Base-by-base conservation (phyloP, 331 rosid species). In the Saraca asoca region DNA sequence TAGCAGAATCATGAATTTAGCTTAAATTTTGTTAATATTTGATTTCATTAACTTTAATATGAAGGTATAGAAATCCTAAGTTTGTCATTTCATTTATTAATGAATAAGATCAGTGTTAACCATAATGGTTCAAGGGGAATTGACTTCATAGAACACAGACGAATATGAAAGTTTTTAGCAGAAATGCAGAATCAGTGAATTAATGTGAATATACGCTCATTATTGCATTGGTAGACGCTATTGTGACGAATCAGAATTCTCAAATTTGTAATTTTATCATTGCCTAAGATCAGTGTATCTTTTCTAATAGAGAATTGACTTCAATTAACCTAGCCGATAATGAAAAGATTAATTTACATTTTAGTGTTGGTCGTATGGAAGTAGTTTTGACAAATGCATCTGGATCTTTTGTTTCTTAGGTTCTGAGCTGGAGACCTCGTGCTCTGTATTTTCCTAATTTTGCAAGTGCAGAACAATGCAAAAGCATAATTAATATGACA, bases 371-470 rank as follows among this genome's bases (percentile, higher is more conserved):
- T 44, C 8, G 52, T 37, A 19, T 66, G 59, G 38, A 15, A 38
- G 46, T 55, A 62, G 56, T 33, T 62, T 20, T 72, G 13, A 10
- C 24, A 7, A 54, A 51, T 50, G 65, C 65, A 12, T 31, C 16
- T 51, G 41, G 13, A 59, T 52, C 41, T 71, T 69, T 39, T 58
- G 43, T 18, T 60, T 55, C 73, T 53, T 63, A 90, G 99, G 75
- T 90, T 66, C 85, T 94, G 81, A 94, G 97, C 71, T 94, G 99
- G 97, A 72, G 48, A 42, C 99, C 97, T 7, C 91, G 92, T 16
- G 89, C 95, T 10, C 62, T 83, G 2, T 86, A 84, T 79, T 94
- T 94, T 80, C 97, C 99, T 8, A 84, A 88, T 79, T 94, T 94
- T 75, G 95, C 95, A 54, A 88, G 82, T 61, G 76, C 85, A 9